These are phyloP conservation scores for Xylaria sp. DNA, from an alignment of 2,329 filamentous ascomycete species.

Conservation along the genomic window DNA sequence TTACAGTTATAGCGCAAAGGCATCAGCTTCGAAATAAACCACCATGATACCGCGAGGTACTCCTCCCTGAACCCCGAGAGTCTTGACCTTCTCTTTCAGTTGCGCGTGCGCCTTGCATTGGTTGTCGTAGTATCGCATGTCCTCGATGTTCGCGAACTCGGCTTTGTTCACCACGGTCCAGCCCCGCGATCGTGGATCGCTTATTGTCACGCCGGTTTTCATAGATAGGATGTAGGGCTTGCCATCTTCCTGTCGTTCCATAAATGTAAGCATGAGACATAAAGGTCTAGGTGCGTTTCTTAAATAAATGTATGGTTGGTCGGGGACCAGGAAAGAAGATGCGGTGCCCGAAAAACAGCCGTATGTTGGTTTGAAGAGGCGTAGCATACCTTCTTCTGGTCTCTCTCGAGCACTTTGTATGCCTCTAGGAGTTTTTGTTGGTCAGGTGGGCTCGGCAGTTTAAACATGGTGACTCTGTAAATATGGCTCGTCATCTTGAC, in stretches of 20 bases:
- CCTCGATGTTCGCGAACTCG: constrained; percentile 70
- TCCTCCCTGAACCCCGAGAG: background rate
- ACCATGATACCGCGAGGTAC: background rate
- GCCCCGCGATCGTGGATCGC: constrained; percentile 65
- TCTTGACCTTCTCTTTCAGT: constrained; percentile 31
- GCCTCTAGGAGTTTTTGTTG: background rate
- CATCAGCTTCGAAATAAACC: background rate
- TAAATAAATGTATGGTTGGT: background rate
- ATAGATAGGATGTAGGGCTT: constrained; percentile 74
- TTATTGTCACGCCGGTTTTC: constrained; percentile 59
- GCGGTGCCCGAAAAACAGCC: background rate
- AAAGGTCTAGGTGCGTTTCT: background rate
- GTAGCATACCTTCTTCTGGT: background rate
- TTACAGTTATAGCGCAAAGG: background rate
- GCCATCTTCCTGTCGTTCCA: constrained; percentile 64
- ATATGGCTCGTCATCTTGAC: background rate
- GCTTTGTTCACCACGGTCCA: constrained; percentile 72
- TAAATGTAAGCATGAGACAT: background rate
- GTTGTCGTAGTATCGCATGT: constrained; percentile 61
- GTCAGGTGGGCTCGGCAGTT: background rate
- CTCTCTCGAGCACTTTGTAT: background rate
- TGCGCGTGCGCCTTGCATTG: constrained; percentile 40
- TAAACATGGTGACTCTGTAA: constrained; percentile 1
- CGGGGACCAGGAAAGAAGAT: background rate
- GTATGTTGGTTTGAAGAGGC: background rate